Conservation (phyloP, 139 green algal genomes). For the Diplosphaera chodatii region DNA sequence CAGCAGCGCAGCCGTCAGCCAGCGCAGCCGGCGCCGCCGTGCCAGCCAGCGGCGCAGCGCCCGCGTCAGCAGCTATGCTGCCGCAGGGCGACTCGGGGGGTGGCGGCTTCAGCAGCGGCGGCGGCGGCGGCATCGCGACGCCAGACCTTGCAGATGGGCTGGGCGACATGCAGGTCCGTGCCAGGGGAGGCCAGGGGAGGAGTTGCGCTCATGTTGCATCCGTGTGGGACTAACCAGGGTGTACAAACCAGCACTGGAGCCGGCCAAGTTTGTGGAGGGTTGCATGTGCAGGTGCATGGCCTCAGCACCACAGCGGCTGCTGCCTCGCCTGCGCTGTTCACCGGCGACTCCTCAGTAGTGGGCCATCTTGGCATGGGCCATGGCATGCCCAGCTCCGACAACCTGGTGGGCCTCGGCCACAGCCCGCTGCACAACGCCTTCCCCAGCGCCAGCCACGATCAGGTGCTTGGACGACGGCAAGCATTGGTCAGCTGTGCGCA, state of each 20-base stretch:
- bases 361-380: background rate
- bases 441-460: background rate
- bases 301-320: background rate
- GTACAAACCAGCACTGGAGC: too few species aligned
- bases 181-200: too few species aligned
- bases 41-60: background rate
- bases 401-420: background rate
- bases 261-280: too few species aligned
- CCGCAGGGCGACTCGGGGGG: background rate
- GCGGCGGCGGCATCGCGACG: background rate
- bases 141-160: conserved; percentile 59
- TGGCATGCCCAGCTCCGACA: background rate
- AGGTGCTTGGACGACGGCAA: too few species aligned
- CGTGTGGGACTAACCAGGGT: too few species aligned
- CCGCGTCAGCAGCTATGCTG: background rate
- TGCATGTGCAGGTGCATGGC: background rate
- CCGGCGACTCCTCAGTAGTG: background rate
- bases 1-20: background rate
- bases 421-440: background rate
- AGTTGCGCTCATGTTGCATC: too few species aligned
- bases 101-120: background rate
- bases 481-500: too few species aligned
- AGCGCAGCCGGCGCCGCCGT: background rate
- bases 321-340: background rate
- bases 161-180: conserved; percentile 64